phyloP scores from a whole-genome alignment of 768 basidiomycete species.

The Kwoniella pini region DNA sequence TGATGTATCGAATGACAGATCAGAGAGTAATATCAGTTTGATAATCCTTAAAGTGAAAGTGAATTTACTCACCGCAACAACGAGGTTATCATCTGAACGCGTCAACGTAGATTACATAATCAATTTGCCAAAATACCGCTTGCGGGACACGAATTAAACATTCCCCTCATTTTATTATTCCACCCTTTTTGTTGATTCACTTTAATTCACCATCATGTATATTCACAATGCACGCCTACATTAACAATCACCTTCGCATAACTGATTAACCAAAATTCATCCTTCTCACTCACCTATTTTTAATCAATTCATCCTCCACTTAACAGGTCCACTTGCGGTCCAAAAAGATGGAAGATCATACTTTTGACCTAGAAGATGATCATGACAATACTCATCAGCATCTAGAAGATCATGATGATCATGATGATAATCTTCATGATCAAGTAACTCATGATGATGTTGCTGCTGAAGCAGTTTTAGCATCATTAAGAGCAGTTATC shows the following conservation, averaged over 20 bases:
- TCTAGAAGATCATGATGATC: background rate
- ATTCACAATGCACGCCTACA: slow-evolving; percentile 2
- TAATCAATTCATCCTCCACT: slow-evolving; percentile 25
- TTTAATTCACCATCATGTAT: too few relatives aligned
- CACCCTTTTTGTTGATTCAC: background rate
- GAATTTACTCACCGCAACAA: background rate
- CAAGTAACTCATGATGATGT: slow-evolving; percentile 11
- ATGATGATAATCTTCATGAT: background rate
- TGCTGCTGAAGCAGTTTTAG: slow-evolving; percentile 33
- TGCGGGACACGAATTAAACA: background rate
- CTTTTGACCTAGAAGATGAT: slow-evolving; percentile 10
- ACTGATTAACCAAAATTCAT: background rate
- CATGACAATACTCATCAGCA: slow-evolving; percentile 1
- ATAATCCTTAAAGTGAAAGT: too few relatives aligned
- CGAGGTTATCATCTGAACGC: background rate
- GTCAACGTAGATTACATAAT: background rate
- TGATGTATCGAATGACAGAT: too few relatives aligned
- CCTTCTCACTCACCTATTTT: background rate
- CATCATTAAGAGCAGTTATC: slow-evolving; percentile 39
- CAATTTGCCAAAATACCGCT: background rate
- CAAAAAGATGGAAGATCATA: slow-evolving; percentile 14
- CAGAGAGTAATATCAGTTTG: too few relatives aligned
- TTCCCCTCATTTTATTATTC: background rate
- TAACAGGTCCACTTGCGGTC: slow-evolving; percentile 23
- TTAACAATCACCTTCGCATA: background rate